Evolutionary conservation across 2,329 filamentous ascomycete genomes (phyloP).

Genomic region (Ceratocystis variospora): DNA sequence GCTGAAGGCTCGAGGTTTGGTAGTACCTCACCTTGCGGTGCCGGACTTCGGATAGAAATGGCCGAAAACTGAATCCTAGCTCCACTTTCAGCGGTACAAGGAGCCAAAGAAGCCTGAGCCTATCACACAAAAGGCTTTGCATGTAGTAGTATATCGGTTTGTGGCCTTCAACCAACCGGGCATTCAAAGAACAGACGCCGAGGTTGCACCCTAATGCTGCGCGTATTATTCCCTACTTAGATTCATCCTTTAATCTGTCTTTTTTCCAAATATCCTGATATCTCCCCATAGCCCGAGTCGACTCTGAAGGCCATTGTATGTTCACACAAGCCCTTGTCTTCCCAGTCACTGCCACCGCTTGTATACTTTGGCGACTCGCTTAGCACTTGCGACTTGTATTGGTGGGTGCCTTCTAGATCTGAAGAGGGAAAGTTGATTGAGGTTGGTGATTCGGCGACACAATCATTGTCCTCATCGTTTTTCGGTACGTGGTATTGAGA

Average conservation of each 20-base stretch:
- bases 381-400: neutral
- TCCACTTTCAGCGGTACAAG: neutral
- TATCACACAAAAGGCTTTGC: too few species aligned
- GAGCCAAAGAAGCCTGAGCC: neutral
- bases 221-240: neutral
- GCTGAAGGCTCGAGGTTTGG: neutral
- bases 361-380: neutral
- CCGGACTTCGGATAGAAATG: neutral
- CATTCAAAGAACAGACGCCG: too few species aligned
- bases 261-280: conserved; percentile 2
- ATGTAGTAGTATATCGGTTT: too few species aligned
- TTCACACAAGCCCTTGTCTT: neutral
- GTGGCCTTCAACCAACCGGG: too few species aligned
- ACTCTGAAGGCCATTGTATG: conserved; percentile 11
- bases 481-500: conserved; percentile 25
- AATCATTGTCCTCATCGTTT: conserved; percentile 32
- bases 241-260: neutral
- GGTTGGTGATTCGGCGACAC: conserved; percentile 55
- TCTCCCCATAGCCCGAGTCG: conserved; percentile 14
- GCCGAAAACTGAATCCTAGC: neutral
- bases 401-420: conserved; percentile 32
- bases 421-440: conserved; percentile 80
- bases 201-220: too few species aligned
- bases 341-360: neutral
- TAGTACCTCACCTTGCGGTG: neutral